These are phyloP conservation scores for Oidium heveae DNA, from an alignment of 2,329 filamentous ascomycete species.

Conservation along the genomic window DNA sequence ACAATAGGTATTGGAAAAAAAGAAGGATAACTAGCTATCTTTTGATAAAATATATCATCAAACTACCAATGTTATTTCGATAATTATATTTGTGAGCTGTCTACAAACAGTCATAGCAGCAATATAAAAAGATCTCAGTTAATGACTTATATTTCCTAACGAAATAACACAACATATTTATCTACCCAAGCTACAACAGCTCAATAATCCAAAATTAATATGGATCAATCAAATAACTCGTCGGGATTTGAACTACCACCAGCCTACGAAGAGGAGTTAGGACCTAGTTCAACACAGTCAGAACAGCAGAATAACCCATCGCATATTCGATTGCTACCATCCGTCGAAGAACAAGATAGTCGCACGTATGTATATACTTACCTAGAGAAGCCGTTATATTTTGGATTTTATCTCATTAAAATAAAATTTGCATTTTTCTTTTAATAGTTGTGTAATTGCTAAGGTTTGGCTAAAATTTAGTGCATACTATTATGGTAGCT, in stretches of 20 bases:
- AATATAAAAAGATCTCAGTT: too few species aligned
- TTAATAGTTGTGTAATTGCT: slow-evolving; percentile 15
- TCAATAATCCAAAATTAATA: too few species aligned
- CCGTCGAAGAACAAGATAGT: slow-evolving; percentile 28
- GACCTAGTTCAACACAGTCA: background rate
- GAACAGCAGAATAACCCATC: slow-evolving; percentile 11
- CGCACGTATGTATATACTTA: slow-evolving; percentile 27
- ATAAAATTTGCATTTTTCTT: slow-evolving; percentile 8
- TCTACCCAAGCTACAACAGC: too few species aligned
- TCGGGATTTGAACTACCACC: background rate
- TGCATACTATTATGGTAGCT: slow-evolving; percentile 15
- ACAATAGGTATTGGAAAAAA: too few species aligned
- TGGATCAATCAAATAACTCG: too few species aligned
- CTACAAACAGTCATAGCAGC: too few species aligned
- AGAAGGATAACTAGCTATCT: too few species aligned
- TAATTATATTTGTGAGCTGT: too few species aligned
- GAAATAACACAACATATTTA: too few species aligned
- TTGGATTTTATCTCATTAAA: slow-evolving; percentile 13
- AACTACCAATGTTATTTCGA: too few species aligned
- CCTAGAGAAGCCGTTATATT: slow-evolving; percentile 14
- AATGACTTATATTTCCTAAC: too few species aligned
- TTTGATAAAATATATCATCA: too few species aligned
- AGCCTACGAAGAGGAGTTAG: background rate
- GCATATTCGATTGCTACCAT: slow-evolving; percentile 34
- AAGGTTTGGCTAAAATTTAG: slow-evolving; percentile 7